phyloP scores from a whole-genome alignment of 139 green algal genomes.

The Eudorina sp. region DNA sequence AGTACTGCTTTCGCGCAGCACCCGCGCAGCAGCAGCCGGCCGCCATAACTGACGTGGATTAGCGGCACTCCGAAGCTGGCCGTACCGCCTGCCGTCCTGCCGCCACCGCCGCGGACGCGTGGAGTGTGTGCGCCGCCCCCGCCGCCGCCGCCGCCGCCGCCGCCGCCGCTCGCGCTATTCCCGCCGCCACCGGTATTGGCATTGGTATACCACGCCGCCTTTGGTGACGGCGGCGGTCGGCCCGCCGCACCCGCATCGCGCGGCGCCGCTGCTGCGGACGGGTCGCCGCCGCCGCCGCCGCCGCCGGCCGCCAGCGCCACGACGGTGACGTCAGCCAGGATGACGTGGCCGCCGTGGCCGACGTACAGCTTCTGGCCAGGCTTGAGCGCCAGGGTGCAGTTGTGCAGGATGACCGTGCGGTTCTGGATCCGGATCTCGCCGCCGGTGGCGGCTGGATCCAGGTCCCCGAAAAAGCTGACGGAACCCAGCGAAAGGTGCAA shows the following conservation, averaged over 20 bases:
- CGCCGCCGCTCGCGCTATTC: not conserved
- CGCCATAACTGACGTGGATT: not conserved
- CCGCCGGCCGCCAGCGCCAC: not conserved
- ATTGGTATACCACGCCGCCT: not conserved
- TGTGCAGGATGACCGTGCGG: slow-evolving; percentile 34
- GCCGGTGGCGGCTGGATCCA: not conserved
- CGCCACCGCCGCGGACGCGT: not conserved
- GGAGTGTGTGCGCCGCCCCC: not conserved
- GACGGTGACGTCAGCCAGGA: slow-evolving; percentile 38
- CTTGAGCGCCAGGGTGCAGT: not conserved
- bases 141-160: too few relatives aligned
- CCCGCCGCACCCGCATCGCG: not conserved
- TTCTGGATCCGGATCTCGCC: slow-evolving; percentile 17
- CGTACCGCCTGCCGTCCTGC: not conserved
- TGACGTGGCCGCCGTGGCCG: not conserved
- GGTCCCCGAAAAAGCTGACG: slow-evolving; percentile 21
- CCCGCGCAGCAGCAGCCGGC: slow-evolving; percentile 8
- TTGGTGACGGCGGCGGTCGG: not conserved
- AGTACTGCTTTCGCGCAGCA: slow-evolving; percentile 7
- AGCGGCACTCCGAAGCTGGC: not conserved
- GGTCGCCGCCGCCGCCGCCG: not conserved
- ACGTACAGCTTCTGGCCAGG: slow-evolving; percentile 25
- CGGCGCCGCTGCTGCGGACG: not conserved
- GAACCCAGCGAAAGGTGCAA: slow-evolving; percentile 25
- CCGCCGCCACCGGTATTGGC: not conserved